A percentile compares a stretch with the other conserved stretches of the same genome.
Conservation (phyloP, 495 filamentous ascomycete genomes). For the Cryomyces antarcticus region DNA sequence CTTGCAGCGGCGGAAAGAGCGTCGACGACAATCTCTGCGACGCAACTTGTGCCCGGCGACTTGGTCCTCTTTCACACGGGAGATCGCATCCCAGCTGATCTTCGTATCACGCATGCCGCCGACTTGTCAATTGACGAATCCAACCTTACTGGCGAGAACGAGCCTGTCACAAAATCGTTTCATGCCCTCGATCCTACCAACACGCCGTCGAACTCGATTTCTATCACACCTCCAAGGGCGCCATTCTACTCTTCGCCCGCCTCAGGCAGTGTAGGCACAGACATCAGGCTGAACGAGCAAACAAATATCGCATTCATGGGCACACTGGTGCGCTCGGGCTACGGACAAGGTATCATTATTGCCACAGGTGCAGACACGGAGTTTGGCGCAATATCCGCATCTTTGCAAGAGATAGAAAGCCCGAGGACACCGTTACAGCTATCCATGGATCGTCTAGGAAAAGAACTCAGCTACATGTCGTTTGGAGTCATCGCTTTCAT, state of each 20-base stretch:
- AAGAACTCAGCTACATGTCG: conserved; percentile 86
- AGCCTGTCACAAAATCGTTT: conserved; percentile 60
- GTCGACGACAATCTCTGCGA: conserved; percentile 65
- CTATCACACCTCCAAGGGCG: conserved; percentile 20
- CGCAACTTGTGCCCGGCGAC: conserved; percentile 78
- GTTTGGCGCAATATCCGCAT: conserved; percentile 90
- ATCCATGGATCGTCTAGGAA: conserved; percentile 90
- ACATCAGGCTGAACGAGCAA: conserved; percentile 43
- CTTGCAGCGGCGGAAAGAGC: conserved; percentile 41
- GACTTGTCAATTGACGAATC: conserved; percentile 91
- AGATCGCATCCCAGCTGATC: conserved; percentile 89
- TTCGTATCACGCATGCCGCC: conserved; percentile 74
- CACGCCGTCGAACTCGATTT: conserved; percentile 1
- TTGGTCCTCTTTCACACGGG: conserved; percentile 84
- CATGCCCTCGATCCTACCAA: conserved; percentile 29
- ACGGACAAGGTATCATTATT: conserved; percentile 89
- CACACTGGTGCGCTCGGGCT: conserved; percentile 85
- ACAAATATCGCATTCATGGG: conserved; percentile 96
- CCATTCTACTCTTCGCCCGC: conserved; percentile 41
- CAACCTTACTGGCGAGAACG: conserved; percentile 92
- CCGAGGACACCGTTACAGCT: conserved; percentile 82
- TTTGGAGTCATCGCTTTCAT: conserved; percentile 90
- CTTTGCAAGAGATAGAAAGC: conserved; percentile 81
- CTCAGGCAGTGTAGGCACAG: conserved; percentile 39
- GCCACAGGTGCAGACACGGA: conserved; percentile 82